These are phyloP conservation scores for Boechera divaricarpa DNA, from an alignment of 345 rosid species.

Conservation along the genomic window DNA sequence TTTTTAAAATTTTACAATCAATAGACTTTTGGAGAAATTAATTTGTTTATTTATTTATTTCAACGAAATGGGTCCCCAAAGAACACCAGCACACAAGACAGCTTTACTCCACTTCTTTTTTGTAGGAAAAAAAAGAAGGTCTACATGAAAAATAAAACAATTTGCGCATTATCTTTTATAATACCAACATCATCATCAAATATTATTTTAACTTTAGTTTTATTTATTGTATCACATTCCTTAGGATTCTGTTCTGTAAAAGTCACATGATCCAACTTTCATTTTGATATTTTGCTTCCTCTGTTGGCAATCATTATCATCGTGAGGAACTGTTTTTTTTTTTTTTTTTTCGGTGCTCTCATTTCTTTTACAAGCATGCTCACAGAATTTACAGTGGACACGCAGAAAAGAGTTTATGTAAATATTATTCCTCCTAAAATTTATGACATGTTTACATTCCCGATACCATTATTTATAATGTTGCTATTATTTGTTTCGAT, in stretches of 20 bases:
- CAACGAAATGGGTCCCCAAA: constrained; percentile 44
- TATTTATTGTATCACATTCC: constrained; percentile 41
- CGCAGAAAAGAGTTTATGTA: constrained; percentile 13
- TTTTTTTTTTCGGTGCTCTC: neutral
- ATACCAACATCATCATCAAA: constrained; percentile 43
- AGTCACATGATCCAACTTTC: constrained; percentile 52
- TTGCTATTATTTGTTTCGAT: constrained; percentile 1
- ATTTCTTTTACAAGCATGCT: constrained; percentile 29
- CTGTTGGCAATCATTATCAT: constrained; percentile 49
- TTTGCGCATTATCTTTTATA: constrained; percentile 39
- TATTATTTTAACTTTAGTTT: constrained; percentile 5
- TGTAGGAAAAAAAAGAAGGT: constrained; percentile 10
- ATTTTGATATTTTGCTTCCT: constrained; percentile 44
- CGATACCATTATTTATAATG: constrained; percentile 8
- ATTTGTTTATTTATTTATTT: constrained; percentile 14
- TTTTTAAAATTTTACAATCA: neutral
- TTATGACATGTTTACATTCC: constrained; percentile 38
- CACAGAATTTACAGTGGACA: constrained; percentile 25
- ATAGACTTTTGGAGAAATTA: constrained; percentile 27
- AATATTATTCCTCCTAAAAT: constrained; percentile 20
- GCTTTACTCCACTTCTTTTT: constrained; percentile 46
- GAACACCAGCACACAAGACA: constrained; percentile 47
- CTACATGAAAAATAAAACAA: constrained; percentile 4
- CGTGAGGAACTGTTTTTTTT: constrained; percentile 15
- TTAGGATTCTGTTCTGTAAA: constrained; percentile 50